Evolutionary conservation across 2,329 filamentous ascomycete genomes (phyloP).

Genomic region (Beauveria varroae): DNA sequence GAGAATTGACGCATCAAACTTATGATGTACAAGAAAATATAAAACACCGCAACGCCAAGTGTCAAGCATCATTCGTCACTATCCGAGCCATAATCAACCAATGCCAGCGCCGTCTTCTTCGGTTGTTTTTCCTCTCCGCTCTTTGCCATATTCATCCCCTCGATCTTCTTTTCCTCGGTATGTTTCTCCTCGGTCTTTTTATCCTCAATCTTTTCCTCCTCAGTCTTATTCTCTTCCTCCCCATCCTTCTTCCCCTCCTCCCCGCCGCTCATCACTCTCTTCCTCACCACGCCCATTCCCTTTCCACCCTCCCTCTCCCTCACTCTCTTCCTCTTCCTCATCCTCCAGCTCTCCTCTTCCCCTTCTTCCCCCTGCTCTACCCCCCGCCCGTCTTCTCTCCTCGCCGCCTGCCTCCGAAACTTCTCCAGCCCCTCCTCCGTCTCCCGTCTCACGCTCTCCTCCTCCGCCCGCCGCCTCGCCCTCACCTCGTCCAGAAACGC

Average conservation of each 20-base stretch:
- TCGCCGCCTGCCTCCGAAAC: conserved; percentile 45
- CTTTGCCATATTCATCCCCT: conserved; percentile 17
- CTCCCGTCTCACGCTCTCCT: conserved; percentile 46
- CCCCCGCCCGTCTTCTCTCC: conserved; percentile 16
- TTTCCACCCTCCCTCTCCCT: conserved; percentile 18
- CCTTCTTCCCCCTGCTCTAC: neutral
- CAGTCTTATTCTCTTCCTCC: conserved; percentile 9
- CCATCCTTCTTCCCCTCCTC: conserved; percentile 13
- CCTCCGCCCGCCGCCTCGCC: conserved; percentile 42
- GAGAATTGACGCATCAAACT: too few species aligned
- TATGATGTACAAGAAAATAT: neutral
- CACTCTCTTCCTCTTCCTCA: conserved; percentile 19
- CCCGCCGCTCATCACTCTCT: conserved; percentile 8
- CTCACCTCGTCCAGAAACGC: conserved; percentile 61
- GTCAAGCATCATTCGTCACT: conserved; percentile 29
- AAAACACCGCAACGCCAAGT: conserved; percentile 6
- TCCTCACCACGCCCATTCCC: conserved; percentile 13
- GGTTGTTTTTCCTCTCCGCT: too few species aligned
- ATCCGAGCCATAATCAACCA: conserved; percentile 53
- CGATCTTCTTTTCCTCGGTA: conserved; percentile 14
- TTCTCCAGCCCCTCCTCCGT: conserved; percentile 47
- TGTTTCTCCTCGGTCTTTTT: conserved; percentile 9
- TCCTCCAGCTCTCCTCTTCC: conserved; percentile 19
- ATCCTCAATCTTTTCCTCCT: neutral
- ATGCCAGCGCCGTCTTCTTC: conserved; percentile 21